Percentiles rank a stretch among this genome's conserved stretches.
Evolutionary conservation across 2,329 filamentous ascomycete species (phyloP).

Genomic region (Colletotrichum caudatum): DNA sequence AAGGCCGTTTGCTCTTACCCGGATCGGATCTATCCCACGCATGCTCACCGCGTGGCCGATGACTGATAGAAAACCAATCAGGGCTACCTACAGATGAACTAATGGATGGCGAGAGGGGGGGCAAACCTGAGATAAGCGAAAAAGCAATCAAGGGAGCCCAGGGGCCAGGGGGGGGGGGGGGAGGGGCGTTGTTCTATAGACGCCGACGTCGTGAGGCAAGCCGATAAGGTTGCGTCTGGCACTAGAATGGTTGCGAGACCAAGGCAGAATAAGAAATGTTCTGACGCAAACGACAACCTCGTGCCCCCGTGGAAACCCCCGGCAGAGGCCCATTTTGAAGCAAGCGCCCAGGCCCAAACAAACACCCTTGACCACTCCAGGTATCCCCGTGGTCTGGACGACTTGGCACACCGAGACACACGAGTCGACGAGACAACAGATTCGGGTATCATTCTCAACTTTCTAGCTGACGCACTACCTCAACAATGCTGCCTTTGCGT

Average conservation of each 20-base stretch:
- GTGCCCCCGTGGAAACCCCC: neutral
- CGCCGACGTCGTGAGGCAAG: neutral
- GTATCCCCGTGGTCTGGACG: neutral
- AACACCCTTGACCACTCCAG: neutral
- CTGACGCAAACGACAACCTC: neutral
- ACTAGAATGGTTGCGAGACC: neutral
- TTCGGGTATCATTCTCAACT: constrained; percentile 55
- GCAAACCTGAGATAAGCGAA: neutral
- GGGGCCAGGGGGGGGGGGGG: no score
- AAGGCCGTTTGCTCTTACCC: neutral
- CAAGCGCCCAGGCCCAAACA: neutral
- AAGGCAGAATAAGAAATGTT: neutral
- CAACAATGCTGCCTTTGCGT: constrained; percentile 34
- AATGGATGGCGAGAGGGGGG: no score
- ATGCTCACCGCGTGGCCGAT: neutral
- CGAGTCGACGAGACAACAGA: constrained; percentile 44
- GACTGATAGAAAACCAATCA: neutral
- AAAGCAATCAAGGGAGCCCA: constrained; percentile 2
- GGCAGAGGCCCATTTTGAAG: constrained; percentile 3
- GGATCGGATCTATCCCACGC: neutral
- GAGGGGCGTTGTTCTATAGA: neutral
- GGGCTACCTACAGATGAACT: no score
- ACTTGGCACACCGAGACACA: neutral
- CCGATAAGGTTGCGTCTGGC: neutral
- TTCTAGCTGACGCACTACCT: constrained; percentile 43